A percentile compares a stretch with the other conserved stretches of the same genome.
phyloP scores from a whole-genome alignment of 176 grass and related monocot species.

The Chrysopogon serrulatus region DNA sequence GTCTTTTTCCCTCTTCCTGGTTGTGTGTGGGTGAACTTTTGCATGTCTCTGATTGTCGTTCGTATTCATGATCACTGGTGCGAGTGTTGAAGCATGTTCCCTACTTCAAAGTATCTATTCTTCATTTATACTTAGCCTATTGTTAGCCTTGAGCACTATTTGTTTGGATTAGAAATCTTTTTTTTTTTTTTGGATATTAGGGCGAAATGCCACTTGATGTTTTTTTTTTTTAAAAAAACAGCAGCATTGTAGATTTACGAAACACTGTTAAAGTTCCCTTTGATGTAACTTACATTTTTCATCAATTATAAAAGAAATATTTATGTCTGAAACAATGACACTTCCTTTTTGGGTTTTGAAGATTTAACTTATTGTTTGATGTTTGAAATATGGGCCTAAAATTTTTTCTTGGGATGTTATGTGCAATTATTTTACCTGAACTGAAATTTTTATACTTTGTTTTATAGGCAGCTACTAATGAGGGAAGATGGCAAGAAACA shows the following conservation, averaged over 20 bases:
- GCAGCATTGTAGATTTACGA: background rate
- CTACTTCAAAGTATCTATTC: background rate
- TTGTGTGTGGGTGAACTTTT: background rate
- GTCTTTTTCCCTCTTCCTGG: background rate
- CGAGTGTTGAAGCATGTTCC: background rate
- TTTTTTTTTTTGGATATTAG: background rate
- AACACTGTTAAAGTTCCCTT: background rate
- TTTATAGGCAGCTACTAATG: conserved; percentile 79
- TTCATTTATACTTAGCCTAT: too few species aligned
- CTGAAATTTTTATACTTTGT: conserved; percentile 2
- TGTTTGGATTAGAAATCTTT: background rate
- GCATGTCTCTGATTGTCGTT: background rate
- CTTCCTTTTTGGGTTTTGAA: too few species aligned
- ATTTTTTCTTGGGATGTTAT: background rate
- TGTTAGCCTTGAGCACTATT: too few species aligned
- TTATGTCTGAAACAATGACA: background rate
- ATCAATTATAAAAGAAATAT: background rate
- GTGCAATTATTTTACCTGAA: background rate
- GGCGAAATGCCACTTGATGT: background rate
- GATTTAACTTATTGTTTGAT: too few species aligned
- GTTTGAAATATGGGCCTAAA: background rate
- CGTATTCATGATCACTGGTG: background rate
- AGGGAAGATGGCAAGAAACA: conserved; percentile 98
- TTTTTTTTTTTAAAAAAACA: background rate
- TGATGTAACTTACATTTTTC: background rate